Base-by-base conservation (phyloP, 345 rosid species). In the Sonneratia caseolaris region DNA sequence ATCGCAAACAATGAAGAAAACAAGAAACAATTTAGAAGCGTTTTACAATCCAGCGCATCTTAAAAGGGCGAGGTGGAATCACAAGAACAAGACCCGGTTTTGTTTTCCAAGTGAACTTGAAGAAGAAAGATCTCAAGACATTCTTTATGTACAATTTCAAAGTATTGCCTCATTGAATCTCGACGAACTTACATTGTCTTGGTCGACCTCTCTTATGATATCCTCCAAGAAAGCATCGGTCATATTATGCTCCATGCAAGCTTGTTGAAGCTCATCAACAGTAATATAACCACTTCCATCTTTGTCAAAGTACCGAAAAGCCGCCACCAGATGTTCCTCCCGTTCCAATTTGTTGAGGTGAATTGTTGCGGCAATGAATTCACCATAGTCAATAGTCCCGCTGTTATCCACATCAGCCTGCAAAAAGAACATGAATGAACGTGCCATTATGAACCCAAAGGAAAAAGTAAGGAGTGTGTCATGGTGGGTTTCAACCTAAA, bases 371-470 rank as follows among this genome's bases (percentile, higher is more conserved):
- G 97, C 99, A 71, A 95, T 90, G 79, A 95, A 95, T 77, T 95
- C 97, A 24, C 96, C 92, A 67, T 95, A 95, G 72, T 95, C 97
- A 40, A 95, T 95, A 73, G 97, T 90, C 66, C 99, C 97, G 66
- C 96, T 95, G 78, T 95, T 95, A 84, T 92, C 97, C 76, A 95
- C 90, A 79, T 95, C 97, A 72, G 99, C 99, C 97, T 92, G 67
- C 73, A 71, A 37, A 71, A 55, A 16, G 59, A 53, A 53, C 59
- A 53, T 7, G 22, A 21, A 53, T 4, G 6, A 3, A 53, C 24
- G 5, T 1, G 8, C 59, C 59, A 53, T 12, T 21, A 53, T 18
- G 59, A 53, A 53, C 15, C 18, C 7, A 19, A 19, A 2, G 22
- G 22, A 18, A 53, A 67, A 37, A 6, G 3, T 10, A 1, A 57